Evolutionary conservation across 208 protist genomes (phyloP).

Genomic region (Spironucleus salmonicida): DNA sequence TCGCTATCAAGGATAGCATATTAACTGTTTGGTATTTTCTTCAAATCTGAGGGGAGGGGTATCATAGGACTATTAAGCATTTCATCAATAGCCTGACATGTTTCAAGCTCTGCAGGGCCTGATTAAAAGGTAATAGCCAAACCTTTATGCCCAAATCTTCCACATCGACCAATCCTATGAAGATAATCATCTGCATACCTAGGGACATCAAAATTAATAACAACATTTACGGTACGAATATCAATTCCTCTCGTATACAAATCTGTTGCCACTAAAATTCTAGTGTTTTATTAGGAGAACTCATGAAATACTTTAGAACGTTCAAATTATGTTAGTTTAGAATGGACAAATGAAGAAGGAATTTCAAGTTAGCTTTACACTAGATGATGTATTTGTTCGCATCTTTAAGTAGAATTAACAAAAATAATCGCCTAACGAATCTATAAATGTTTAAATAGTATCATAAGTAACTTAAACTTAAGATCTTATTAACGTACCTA

Average conservation of each 20-base stretch:
- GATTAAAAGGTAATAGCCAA: slow-evolving; percentile 97
- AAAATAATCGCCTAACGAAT: slow-evolving; percentile 99
- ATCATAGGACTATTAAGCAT: too few species aligned
- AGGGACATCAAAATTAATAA: slow-evolving; percentile 99
- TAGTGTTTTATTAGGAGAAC: slow-evolving; percentile 82
- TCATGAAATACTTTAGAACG: slow-evolving; percentile 95
- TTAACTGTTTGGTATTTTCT: too few species aligned
- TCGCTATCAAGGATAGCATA: too few species aligned
- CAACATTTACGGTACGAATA: slow-evolving; percentile 94
- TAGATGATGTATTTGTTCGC: slow-evolving; percentile 92
- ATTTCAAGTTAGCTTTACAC: slow-evolving; percentile 96
- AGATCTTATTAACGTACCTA: slow-evolving; percentile 86
- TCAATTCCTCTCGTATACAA: slow-evolving; percentile 97
- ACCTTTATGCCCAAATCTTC: slow-evolving; percentile 87
- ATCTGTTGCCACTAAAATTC: slow-evolving; percentile 94
- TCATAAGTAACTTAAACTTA: slow-evolving; percentile 97
- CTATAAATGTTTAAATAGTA: slow-evolving; percentile 88
- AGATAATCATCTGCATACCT: slow-evolving; percentile 84
- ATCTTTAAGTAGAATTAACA: slow-evolving; percentile 85
- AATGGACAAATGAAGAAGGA: slow-evolving; percentile 96
- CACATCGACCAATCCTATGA: slow-evolving; percentile 77
- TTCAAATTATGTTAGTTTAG: slow-evolving; percentile 87
- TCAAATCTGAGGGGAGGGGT: too few species aligned
- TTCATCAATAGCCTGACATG: too few species aligned
- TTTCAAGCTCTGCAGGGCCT: slow-evolving; percentile 69